A percentile compares a stretch with the other conserved stretches of the same genome.
These are phyloP conservation scores for Mortierella antarctica DNA, from an alignment of 192 early-diverging fungal genomes.

Conservation along the genomic window DNA sequence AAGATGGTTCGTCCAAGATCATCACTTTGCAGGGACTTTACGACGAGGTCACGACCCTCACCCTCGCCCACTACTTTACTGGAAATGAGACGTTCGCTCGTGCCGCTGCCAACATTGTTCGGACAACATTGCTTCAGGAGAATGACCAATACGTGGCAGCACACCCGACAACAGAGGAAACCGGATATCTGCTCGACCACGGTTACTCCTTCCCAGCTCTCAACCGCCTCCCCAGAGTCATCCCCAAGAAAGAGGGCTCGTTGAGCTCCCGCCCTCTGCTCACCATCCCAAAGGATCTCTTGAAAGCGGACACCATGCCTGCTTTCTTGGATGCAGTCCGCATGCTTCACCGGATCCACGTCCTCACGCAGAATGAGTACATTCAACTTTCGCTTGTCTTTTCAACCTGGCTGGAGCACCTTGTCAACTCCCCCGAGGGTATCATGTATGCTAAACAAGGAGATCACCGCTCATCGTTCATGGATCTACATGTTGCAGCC, in stretches of 20 bases:
- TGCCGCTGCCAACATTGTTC: conserved; percentile 65
- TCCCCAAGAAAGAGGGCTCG: conserved; percentile 55
- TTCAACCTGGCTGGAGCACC: conserved; percentile 63
- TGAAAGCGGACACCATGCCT: conserved; percentile 60
- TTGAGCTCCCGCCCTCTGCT: conserved; percentile 36
- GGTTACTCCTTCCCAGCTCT: conserved; percentile 70
- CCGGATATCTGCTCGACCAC: conserved; percentile 66
- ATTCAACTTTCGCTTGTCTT: conserved; percentile 62
- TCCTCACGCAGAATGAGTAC: conserved; percentile 68
- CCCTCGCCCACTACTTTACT: conserved; percentile 64
- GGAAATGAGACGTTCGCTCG: conserved; percentile 63
- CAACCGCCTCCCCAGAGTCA: conserved; percentile 60
- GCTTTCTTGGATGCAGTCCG: conserved; percentile 65
- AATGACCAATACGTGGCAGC: conserved; percentile 57
- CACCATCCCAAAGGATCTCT: conserved; percentile 56
- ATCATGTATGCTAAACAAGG: conserved; percentile 63
- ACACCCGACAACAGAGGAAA: conserved; percentile 56
- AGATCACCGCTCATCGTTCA: conserved; percentile 67
- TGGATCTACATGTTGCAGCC: conserved; percentile 65
- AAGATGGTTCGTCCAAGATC: conserved; percentile 32
- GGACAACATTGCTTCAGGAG: conserved; percentile 63
- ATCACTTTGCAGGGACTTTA: conserved; percentile 53
- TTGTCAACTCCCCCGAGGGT: conserved; percentile 64
- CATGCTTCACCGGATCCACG: conserved; percentile 59
- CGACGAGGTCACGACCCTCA: conserved; percentile 64